These are phyloP conservation scores for Posidonia australis DNA, from an alignment of 106 monocot species.

Conservation along the genomic window DNA sequence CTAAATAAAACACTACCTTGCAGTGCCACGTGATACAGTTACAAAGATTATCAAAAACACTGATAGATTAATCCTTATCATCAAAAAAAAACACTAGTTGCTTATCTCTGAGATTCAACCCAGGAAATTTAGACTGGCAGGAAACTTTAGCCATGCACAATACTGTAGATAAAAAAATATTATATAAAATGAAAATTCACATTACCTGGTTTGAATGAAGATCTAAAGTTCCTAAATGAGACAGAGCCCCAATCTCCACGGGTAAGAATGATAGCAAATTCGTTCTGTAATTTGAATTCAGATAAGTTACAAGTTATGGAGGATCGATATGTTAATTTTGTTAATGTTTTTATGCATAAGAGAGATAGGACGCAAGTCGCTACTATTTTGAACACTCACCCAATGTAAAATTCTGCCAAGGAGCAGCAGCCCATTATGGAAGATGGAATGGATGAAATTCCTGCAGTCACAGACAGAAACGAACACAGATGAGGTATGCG, in stretches of 20 bases:
- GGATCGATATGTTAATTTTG: neutral
- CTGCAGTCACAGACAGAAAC: constrained; percentile 21
- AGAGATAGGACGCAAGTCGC: neutral
- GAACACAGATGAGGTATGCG: neutral
- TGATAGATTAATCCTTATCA: too few species aligned
- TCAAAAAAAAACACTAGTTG: too few species aligned
- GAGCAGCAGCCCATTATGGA: constrained; percentile 73
- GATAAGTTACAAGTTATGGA: neutral
- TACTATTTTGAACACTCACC: constrained; percentile 35
- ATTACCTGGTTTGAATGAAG: constrained; percentile 93
- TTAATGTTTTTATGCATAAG: neutral
- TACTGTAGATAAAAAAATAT: too few species aligned
- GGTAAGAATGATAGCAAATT: constrained; percentile 68
- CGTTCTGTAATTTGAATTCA: constrained; percentile 31
- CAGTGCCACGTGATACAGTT: too few species aligned
- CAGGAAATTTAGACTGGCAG: too few species aligned
- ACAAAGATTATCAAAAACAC: too few species aligned
- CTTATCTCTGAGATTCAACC: too few species aligned
- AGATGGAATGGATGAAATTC: constrained; percentile 65
- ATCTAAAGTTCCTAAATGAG: constrained; percentile 70
- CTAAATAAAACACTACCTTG: too few species aligned
- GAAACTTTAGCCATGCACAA: too few species aligned
- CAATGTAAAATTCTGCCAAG: constrained; percentile 83
- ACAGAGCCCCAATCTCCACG: constrained; percentile 66
- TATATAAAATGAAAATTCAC: too few species aligned